Evolutionary conservation across 2,329 filamentous ascomycete species (phyloP).

Genomic region (Aureobasidium musti): DNA sequence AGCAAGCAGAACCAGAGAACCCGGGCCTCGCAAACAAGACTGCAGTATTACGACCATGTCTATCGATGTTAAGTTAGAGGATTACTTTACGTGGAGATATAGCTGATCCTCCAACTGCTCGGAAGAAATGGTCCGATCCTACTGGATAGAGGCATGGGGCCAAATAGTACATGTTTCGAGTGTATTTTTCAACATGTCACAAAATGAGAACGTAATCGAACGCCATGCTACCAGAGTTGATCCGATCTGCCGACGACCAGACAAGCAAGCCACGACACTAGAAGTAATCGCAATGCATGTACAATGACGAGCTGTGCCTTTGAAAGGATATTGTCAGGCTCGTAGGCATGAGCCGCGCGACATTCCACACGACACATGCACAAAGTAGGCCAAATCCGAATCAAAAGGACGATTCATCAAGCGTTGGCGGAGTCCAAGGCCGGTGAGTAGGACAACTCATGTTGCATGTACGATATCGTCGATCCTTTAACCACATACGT

Average conservation of each 20-base stretch:
- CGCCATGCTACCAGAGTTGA: neutral
- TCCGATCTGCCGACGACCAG: neutral
- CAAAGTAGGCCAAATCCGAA: neutral
- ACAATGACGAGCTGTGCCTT: conserved; percentile 2
- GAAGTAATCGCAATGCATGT: neutral
- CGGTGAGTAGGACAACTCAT: neutral
- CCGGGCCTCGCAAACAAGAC: neutral
- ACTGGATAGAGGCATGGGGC: neutral
- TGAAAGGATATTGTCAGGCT: neutral
- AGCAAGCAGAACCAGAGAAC: neutral
- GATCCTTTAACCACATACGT: neutral
- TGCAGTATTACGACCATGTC: neutral
- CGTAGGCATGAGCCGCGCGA: neutral
- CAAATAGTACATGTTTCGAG: neutral
- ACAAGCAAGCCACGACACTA: neutral
- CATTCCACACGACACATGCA: neutral
- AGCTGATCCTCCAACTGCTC: neutral
- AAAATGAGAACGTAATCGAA: neutral
- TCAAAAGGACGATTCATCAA: neutral
- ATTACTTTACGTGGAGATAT: neutral
- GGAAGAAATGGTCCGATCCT: neutral
- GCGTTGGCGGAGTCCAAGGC: neutral
- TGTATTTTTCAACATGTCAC: conserved; percentile 23
- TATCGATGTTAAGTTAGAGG: neutral
- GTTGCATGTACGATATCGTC: neutral